Evolutionary conservation across 2,329 filamentous ascomycete genomes (phyloP), one percentile per base, ranked within the genome.

Genomic region (Phoma herbarum): DNA sequence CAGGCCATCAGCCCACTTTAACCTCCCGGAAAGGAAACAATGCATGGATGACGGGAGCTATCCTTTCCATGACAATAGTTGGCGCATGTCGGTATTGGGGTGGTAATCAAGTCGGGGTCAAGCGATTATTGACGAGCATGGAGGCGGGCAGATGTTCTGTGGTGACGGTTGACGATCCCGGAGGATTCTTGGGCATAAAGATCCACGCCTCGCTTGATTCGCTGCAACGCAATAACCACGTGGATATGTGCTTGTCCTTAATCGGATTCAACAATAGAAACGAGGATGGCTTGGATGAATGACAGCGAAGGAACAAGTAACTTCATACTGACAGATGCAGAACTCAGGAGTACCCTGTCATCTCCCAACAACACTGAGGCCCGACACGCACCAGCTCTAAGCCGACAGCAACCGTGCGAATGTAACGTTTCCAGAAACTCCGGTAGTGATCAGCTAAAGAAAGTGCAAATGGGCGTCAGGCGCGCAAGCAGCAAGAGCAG

Each of bases 281-380:
- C 11, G 31, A 18, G 11, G 7, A 26, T 31, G 22, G 35, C 7
- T 44, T 35, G 29, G 22, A 7, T 26, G 28, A 18, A 16, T 6
- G 42, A 26, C n/a, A 9, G 18, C 33, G 51, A 47, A 51, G 47
- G 47, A 47, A 23, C 43, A 43, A 52, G 12, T 44, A 33, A 45
- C 44, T 35, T 37, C 8, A 28, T 4, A 4, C 35, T 31, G 54
- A 42, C 33, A 42, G 18, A 33, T 12, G 35, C 20, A 25, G 10
- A 2, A 42, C 12, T 26, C 9, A 39, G 25, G 51, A 29, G 39
- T 35, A 35, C 33, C 35, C 43, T 35, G 44, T 26, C 16, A 43
- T 11, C 1, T 16, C 26, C 16, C 26, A 48, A 44, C 52, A 10
- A 23, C 37, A 14, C 20, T 22, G 37, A 41, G 37, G 37, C 37